A percentile compares a stretch with the other conserved stretches of the same genome.
Evolutionary conservation across 768 basidiomycete genomes (phyloP).

Genomic region (Strobilomyces echinocephalus): DNA sequence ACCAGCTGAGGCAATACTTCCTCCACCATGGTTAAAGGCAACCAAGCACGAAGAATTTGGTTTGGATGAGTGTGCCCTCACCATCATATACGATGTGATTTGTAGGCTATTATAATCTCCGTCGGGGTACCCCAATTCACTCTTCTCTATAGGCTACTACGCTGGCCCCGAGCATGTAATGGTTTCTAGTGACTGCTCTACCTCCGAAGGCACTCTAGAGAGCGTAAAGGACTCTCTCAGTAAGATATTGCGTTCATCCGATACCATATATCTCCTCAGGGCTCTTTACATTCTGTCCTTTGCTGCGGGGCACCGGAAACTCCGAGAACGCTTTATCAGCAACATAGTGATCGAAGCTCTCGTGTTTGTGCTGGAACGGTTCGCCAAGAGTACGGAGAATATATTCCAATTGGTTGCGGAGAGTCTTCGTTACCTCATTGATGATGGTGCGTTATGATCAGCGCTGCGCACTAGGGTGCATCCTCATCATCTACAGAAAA

Average conservation of each 20-base stretch:
- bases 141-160: background rate
- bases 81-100: background rate
- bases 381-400: background rate
- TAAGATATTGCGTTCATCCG: background rate
- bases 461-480: background rate
- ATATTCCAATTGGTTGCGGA: background rate
- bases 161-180: background rate
- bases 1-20: background rate
- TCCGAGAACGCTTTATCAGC: background rate
- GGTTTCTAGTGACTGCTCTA: too few species aligned
- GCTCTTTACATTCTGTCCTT: background rate
- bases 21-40: background rate
- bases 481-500: background rate
- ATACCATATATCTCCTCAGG: background rate
- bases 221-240: background rate
- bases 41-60: background rate
- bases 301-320: background rate
- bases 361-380: background rate
- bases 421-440: background rate
- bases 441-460: background rate
- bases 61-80: background rate
- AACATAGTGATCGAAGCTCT: background rate
- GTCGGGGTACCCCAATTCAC: too few species aligned
- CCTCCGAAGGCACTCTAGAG: too few species aligned
- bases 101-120: background rate